Evolutionary conservation across 352 stramenopile species (phyloP), one percentile per base, ranked within the genome.

Genomic region (Globisporangium canariense): DNA sequence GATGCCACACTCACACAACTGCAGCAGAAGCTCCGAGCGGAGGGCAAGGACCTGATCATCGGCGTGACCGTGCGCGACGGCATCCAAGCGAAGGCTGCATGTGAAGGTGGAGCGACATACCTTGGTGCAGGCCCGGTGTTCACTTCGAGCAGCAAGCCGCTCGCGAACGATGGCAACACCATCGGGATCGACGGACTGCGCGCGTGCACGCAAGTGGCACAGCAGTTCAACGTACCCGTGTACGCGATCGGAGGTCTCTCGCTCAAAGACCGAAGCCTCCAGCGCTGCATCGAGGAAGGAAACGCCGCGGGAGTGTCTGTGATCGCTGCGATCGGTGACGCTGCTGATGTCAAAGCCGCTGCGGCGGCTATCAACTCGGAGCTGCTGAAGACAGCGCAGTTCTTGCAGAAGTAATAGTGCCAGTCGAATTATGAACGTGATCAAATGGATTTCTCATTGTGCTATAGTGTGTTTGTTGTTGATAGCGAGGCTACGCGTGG

Each of bases 61-160:
- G 79, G 79, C 18, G 79, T 85, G 16, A 88, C 79, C 0, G 79
- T 88, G 32, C 75, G 79, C 9, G 67, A 86, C 49, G 69, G 72
- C 30, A 54, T 65, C 18, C 77, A 88, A 65, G 75, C 79, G 3
- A 57, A 59, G 11, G 57, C 56, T 6, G 79, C 79, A 6, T 86
- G 77, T 43, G 62, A 80, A 59, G 64, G 59, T 43, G 77, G 79
- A 4, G 79, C 79, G 8, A 65, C 71, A 16, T 88, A 88, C 56
- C 64, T 88, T 11, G 79, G 77, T 25, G 79, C 71, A 45, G 79
- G 79, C 0, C 79, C 79, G 0, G 79, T 88, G 43, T 85, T 83
- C 50, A 46, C 64, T 1, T 88, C 79, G 32, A 81, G 70, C 46
- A 83, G 77, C 41, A 86, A 88, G 65, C 73, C 76, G 0, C 65